These are phyloP conservation scores for Artemisia annua DNA, from an alignment of 129 eudicot genomes.

Conservation along the genomic window DNA sequence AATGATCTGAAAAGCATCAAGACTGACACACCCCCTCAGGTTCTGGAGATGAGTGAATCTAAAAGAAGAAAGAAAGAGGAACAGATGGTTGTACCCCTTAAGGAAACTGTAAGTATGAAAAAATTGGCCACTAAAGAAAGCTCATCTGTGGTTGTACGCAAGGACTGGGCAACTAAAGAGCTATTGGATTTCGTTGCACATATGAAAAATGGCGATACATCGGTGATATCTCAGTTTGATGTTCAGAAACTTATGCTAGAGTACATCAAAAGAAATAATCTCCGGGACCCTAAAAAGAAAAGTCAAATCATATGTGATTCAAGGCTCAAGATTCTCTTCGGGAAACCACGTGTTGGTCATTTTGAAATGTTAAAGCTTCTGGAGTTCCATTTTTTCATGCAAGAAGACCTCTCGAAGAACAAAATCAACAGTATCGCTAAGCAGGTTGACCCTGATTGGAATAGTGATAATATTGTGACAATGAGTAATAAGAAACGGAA, in stretches of 20 bases:
- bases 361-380: slow-evolving; percentile 94
- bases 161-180: slow-evolving; percentile 83
- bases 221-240: slow-evolving; percentile 70
- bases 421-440: slow-evolving; percentile 35
- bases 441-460: slow-evolving; percentile 39
- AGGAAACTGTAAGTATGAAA: slow-evolving; percentile 33
- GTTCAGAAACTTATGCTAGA: slow-evolving; percentile 78
- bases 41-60: slow-evolving; percentile 39
- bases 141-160: slow-evolving; percentile 16
- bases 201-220: slow-evolving; percentile 79
- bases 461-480: slow-evolving; percentile 28
- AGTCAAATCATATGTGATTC: slow-evolving; percentile 85
- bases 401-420: slow-evolving; percentile 55
- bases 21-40: slow-evolving; percentile 31
- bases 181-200: slow-evolving; percentile 79
- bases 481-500: slow-evolving; percentile 54
- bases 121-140: slow-evolving; percentile 51
- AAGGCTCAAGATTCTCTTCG: slow-evolving; percentile 68
- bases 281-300: slow-evolving; percentile 73
- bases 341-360: slow-evolving; percentile 77
- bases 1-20: slow-evolving; percentile 36
- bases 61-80: slow-evolving; percentile 44
- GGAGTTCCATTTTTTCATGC: slow-evolving; percentile 56
- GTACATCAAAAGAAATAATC: slow-evolving; percentile 74
- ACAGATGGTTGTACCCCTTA: slow-evolving; percentile 17